Conservation (phyloP, 202 grass and related monocot genomes). For the Setaria viridis region DNA sequence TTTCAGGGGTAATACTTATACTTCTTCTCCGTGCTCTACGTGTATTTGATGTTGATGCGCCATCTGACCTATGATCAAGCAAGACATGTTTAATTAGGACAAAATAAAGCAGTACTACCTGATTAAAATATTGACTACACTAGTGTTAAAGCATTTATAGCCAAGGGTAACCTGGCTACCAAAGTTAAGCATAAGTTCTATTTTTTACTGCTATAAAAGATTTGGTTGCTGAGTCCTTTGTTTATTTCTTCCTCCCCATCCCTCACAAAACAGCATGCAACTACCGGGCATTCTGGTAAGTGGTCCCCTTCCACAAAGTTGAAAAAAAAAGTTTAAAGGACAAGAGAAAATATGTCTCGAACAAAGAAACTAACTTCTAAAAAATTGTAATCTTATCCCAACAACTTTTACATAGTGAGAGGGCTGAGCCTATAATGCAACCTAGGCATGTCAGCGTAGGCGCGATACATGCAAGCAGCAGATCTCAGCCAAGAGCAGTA, state of each 20-base stretch:
- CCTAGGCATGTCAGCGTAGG: too few species aligned
- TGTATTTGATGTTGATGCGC: conserved; percentile 76
- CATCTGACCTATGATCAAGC: conserved; percentile 80
- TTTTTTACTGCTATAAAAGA: background rate
- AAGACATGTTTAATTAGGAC: conserved; percentile 49
- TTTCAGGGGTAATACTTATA: conserved; percentile 92
- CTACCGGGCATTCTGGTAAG: background rate
- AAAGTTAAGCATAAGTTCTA: conserved; percentile 15
- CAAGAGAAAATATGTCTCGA: too few species aligned
- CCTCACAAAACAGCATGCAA: conserved; percentile 4
- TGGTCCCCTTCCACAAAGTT: too few species aligned
- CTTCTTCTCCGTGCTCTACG: conserved; percentile 64
- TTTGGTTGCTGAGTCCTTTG: background rate
- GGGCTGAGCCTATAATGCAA: too few species aligned
- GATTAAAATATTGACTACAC: conserved; percentile 33
- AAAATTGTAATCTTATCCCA: too few species aligned
- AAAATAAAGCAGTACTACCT: conserved; percentile 45
- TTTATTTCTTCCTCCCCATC: background rate
- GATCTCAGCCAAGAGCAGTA: too few species aligned
- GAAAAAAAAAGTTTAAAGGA: too few species aligned
- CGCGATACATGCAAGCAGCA: too few species aligned
- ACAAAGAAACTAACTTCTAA: too few species aligned
- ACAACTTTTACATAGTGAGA: too few species aligned
- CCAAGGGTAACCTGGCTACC: conserved; percentile 21
- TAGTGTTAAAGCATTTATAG: conserved; percentile 30